Percentiles rank a stretch among this genome's conserved stretches.
phyloP scores from a whole-genome alignment of 345 rosid genomes.

The Syzygium grande region DNA sequence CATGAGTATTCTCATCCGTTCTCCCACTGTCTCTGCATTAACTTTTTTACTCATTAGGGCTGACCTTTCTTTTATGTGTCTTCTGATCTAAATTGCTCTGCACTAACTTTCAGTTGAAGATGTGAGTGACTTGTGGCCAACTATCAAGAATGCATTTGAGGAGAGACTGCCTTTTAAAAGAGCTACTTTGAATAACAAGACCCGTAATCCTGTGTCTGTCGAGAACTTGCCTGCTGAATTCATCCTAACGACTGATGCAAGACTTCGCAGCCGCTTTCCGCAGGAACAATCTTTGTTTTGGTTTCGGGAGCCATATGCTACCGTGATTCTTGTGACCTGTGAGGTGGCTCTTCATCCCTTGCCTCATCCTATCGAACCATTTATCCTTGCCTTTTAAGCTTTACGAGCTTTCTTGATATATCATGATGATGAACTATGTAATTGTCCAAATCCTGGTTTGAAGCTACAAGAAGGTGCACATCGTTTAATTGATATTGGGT shows the following conservation, averaged over 20 bases:
- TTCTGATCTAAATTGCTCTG: background rate
- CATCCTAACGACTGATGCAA: constrained; percentile 80
- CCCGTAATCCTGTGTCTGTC: constrained; percentile 71
- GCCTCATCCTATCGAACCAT: background rate
- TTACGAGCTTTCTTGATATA: background rate
- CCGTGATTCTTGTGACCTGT: constrained; percentile 85
- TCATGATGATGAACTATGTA: background rate
- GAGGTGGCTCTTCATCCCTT: constrained; percentile 45
- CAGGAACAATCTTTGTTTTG: constrained; percentile 80
- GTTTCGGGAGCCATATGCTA: constrained; percentile 94
- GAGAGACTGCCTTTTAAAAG: constrained; percentile 60
- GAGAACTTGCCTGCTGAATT: constrained; percentile 76
- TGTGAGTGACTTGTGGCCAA: constrained; percentile 93
- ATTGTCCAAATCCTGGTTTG: background rate
- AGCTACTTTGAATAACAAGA: constrained; percentile 79
- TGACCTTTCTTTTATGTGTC: background rate
- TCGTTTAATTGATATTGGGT: background rate
- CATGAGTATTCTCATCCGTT: background rate
- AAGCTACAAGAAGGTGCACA: background rate
- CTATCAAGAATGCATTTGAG: constrained; percentile 60
- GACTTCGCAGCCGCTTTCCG: constrained; percentile 90
- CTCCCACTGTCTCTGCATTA: background rate
- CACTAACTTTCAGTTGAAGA: constrained; percentile 62
- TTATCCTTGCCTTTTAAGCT: background rate
- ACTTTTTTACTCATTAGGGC: background rate